These are phyloP conservation scores for Irpex lacteus DNA, from an alignment of 1,284 basidiomycete species.

Conservation along the genomic window DNA sequence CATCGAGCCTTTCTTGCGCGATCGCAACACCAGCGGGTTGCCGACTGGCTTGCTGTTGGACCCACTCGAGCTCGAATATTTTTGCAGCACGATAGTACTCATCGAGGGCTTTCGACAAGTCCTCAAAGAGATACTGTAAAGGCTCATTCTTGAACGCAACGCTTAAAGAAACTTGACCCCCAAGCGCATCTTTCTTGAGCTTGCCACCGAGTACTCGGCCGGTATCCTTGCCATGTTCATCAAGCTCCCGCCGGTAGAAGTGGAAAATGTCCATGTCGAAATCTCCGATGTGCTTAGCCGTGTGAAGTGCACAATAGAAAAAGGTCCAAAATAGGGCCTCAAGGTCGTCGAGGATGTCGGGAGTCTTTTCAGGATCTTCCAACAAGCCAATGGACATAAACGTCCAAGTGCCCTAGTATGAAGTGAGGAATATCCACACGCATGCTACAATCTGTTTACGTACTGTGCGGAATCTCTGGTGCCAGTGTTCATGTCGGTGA, in stretches of 20 bases:
- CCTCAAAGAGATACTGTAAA: not conserved
- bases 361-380: not conserved
- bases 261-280: not conserved
- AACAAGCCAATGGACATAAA: not conserved
- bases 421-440: not conserved
- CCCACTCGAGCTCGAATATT: not conserved
- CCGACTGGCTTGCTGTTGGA: not conserved
- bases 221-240: not conserved
- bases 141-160: not conserved
- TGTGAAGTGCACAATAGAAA: not conserved
- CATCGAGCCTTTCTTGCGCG: too few species aligned
- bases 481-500: too few species aligned
- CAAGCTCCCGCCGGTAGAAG: not conserved
- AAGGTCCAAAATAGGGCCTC: not conserved
- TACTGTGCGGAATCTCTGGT: not conserved
- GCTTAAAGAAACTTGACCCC: not conserved
- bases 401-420: not conserved
- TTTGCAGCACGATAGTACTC: not conserved
- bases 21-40: not conserved
- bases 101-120: not conserved
- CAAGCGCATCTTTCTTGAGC: not conserved
- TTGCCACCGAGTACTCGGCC: not conserved
- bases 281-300: not conserved
- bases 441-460: not conserved
- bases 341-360: not conserved